Conservation (phyloP, 805 yeast genomes). For the Wickerhamiella vanderwaltii region DNA sequence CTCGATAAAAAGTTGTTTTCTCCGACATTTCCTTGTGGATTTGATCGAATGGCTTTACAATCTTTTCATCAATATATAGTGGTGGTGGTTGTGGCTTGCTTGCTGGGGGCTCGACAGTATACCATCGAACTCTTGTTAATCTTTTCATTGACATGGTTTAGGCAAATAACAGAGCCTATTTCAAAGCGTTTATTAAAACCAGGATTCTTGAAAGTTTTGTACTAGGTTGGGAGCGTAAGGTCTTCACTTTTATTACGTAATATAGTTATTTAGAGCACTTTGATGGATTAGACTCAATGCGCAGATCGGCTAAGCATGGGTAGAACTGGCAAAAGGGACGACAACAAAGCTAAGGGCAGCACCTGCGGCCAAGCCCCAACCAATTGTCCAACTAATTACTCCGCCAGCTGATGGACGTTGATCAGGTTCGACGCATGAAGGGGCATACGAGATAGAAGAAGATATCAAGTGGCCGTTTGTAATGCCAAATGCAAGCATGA, state of each 20-base stretch:
- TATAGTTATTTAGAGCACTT: no score
- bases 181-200: no score
- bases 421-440: constrained; percentile 44
- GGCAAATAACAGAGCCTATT: no score
- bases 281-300: no score
- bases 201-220: no score
- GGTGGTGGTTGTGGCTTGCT: background rate
- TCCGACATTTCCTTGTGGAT: background rate
- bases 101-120: background rate
- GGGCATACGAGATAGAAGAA: constrained; percentile 66
- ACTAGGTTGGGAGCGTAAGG: no score
- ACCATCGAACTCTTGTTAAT: background rate
- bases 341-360: constrained; percentile 61
- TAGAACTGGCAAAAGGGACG: no score
- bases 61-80: background rate
- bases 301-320: no score
- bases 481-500: constrained; percentile 72
- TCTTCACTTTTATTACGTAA: no score
- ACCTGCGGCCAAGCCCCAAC: constrained; percentile 69
- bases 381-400: constrained; percentile 67
- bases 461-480: constrained; percentile 81
- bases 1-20: background rate
- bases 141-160: no score
- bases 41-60: background rate
- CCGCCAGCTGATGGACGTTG: constrained; percentile 93